phyloP scores from a whole-genome alignment of 805 yeast species.

The Kuraishia floccosa region DNA sequence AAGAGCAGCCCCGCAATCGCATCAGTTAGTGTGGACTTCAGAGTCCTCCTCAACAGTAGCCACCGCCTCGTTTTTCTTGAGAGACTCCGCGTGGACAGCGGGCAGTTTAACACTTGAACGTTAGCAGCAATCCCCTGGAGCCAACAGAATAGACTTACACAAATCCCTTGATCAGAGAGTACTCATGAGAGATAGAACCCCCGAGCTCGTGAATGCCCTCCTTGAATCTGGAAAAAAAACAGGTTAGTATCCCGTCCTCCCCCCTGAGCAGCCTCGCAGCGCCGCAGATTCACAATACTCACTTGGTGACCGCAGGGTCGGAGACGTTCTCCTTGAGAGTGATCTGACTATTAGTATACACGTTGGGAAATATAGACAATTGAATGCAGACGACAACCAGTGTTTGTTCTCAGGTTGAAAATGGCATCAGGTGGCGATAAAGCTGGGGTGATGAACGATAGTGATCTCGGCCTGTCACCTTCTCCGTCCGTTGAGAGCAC shows the following conservation, averaged over 20 bases:
- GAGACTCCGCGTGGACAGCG: slow-evolving; percentile 30
- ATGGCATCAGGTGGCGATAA: no score
- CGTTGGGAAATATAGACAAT: slow-evolving; percentile 1
- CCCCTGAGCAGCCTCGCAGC: slow-evolving; percentile 8
- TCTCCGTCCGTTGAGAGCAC: no score
- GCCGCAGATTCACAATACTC: slow-evolving; percentile 3
- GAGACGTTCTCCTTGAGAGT: slow-evolving; percentile 25
- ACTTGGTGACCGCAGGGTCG: slow-evolving; percentile 19
- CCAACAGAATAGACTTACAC: slow-evolving; percentile 22
- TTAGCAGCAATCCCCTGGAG: no score
- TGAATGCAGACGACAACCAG: background rate
- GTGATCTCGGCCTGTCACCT: no score
- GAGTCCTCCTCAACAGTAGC: slow-evolving; percentile 56
- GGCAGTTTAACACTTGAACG: slow-evolving; percentile 47
- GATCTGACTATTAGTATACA: slow-evolving; percentile 10
- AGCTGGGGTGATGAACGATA: no score
- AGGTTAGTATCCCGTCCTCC: slow-evolving; percentile 10
- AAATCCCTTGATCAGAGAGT: slow-evolving; percentile 56
- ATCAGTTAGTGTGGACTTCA: slow-evolving; percentile 30
- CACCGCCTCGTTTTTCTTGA: slow-evolving; percentile 39
- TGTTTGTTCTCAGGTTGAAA: no score
- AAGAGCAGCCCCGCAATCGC: background rate
- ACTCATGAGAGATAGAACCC: slow-evolving; percentile 52
- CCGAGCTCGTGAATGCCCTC: slow-evolving; percentile 38
- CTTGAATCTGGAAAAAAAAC: slow-evolving; percentile 23